Conservation (phyloP, 176 grass and related monocot genomes). For the Miscanthus lutarioriparius region DNA sequence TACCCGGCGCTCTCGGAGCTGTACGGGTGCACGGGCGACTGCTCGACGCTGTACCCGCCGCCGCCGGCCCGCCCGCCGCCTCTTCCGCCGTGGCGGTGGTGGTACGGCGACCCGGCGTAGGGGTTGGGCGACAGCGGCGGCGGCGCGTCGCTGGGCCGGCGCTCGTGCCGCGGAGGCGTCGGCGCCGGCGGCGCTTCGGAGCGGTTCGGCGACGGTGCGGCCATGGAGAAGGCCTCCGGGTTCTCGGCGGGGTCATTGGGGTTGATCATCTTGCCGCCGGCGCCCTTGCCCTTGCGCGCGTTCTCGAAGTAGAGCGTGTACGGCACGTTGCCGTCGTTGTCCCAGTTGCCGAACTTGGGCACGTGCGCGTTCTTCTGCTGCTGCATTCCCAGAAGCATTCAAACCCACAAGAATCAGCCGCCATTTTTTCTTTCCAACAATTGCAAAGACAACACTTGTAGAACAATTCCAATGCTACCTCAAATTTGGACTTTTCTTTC, state of each 20-base stretch:
- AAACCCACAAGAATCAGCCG: neutral
- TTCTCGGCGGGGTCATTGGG: constrained; percentile 83
- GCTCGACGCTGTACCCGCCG: constrained; percentile 37
- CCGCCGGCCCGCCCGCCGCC: neutral
- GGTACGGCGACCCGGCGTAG: constrained; percentile 45
- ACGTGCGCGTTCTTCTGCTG: constrained; percentile 56
- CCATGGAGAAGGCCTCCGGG: constrained; percentile 62
- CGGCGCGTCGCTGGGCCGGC: constrained; percentile 39
- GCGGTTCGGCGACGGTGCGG: constrained; percentile 39
- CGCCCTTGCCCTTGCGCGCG: constrained; percentile 66
- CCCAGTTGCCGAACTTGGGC: constrained; percentile 82
- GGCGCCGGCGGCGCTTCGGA: neutral
- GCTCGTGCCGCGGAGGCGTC: constrained; percentile 30
- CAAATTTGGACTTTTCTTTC: neutral
- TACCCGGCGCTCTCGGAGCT: constrained; percentile 21
- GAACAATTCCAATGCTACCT: neutral
- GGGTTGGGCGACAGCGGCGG: constrained; percentile 24
- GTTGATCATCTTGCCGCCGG: constrained; percentile 64
- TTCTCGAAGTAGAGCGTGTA: constrained; percentile 82
- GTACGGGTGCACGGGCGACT: constrained; percentile 50
- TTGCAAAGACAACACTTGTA: neutral
- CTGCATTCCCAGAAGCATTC: neutral
- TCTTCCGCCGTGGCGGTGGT: constrained; percentile 31
- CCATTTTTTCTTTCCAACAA: neutral
- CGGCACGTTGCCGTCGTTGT: constrained; percentile 63